Percentiles rank a stretch among this genome's conserved stretches.
Evolutionary conservation across 2,329 filamentous ascomycete species (phyloP).

Genomic region (Sclerotinia borealis): DNA sequence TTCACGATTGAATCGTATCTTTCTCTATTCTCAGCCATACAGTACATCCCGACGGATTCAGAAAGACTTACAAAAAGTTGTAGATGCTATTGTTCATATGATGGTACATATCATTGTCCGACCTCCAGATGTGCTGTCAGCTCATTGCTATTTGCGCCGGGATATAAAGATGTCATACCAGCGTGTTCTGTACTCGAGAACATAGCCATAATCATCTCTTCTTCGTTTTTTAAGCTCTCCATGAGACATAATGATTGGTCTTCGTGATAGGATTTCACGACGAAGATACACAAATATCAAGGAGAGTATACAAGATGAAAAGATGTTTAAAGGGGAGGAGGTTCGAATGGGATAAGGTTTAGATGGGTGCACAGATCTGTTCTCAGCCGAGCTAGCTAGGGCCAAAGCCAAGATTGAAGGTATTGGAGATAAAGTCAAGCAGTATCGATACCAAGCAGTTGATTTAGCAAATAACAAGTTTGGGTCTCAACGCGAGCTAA

Average conservation of each 20-base stretch:
- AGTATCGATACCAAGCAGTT: neutral
- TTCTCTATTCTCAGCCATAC: neutral
- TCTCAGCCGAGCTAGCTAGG: neutral
- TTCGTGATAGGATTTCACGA: neutral
- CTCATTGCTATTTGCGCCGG: neutral
- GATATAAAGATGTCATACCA: conserved; percentile 48
- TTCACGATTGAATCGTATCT: conserved; percentile 89
- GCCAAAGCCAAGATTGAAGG: neutral
- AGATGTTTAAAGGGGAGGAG: neutral
- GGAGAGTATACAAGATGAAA: neutral
- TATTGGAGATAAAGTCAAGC: neutral
- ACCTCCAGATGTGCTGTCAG: conserved; percentile 45
- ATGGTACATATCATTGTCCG: conserved; percentile 90
- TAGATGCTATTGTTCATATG: conserved; percentile 92
- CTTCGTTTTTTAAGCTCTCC: conserved; percentile 52
- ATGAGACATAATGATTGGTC: conserved; percentile 26
- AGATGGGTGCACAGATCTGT: neutral
- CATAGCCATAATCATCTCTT: conserved; percentile 69
- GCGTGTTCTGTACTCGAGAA: conserved; percentile 77
- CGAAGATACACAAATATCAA: neutral
- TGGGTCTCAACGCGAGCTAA: neutral
- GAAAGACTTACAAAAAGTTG: conserved; percentile 57
- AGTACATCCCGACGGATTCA: neutral
- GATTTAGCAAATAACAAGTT: neutral
- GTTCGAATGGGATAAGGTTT: neutral